Percentiles rank a stretch among this genome's conserved stretches.
Conservation (phyloP, 1,284 basidiomycete genomes). For the Marasmius tenuissimus region DNA sequence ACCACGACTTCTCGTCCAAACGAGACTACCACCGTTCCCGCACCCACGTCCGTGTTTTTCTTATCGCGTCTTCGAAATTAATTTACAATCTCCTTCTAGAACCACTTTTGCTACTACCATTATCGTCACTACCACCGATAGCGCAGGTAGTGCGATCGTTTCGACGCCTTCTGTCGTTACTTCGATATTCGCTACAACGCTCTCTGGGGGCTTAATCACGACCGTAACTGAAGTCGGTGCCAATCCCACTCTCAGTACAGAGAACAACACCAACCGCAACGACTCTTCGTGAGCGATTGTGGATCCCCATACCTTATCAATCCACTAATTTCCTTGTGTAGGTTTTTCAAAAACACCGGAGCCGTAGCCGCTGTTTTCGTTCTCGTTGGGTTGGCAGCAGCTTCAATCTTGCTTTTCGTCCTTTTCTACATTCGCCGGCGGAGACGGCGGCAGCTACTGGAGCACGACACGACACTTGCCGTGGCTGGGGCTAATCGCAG, state of each 20-base stretch:
- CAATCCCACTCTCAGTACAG: conserved; percentile 64
- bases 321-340: conserved; percentile 24
- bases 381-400: conserved; percentile 69
- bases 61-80: background rate
- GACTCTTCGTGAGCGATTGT: conserved; percentile 44
- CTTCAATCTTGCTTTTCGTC: conserved; percentile 68
- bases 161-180: conserved; percentile 59
- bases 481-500: conserved; percentile 64
- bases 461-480: conserved; percentile 67
- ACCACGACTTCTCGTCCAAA: background rate
- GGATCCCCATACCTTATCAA: background rate
- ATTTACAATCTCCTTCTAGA: conserved; percentile 32
- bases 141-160: conserved; percentile 46
- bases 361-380: conserved; percentile 79
- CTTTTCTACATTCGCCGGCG: conserved; percentile 69
- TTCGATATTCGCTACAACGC: conserved; percentile 52
- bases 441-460: conserved; percentile 54
- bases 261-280: conserved; percentile 33
- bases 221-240: conserved; percentile 60
- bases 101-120: conserved; percentile 54
- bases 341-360: conserved; percentile 74
- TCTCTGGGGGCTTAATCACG: conserved; percentile 46
- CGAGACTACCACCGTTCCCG: conserved; percentile 11
- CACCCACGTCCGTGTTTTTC: conserved; percentile 4
- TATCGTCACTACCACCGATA: conserved; percentile 59